Evolutionary conservation across 768 basidiomycete species (phyloP), one percentile per base, ranked within the genome.

Genomic region (Tylopilus cervinicoccineus): DNA sequence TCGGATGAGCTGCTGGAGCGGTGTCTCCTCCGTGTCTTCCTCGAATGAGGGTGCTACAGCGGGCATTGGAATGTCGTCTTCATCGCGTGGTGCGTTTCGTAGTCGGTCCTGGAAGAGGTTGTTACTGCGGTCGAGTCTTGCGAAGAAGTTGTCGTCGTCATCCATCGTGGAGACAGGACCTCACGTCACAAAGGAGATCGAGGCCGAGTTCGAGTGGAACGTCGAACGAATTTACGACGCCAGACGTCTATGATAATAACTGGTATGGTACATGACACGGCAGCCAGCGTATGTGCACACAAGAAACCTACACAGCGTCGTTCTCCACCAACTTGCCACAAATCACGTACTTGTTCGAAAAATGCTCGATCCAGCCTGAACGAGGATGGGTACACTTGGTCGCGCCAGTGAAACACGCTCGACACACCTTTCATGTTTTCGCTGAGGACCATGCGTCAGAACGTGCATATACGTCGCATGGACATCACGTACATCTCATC

Each of bases 321-420:
- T 88, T 90, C 70, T 93, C 87, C 44, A 93, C 87, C 22, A 97
- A 77, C 60, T 81, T 85, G 36, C 93, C 93, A 60, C 91, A 93
- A 41, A 92, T 68, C 61, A 92, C 90, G 64, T 96, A 95, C 65
- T 95, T 96, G 76, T 81, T 84, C 33, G 83, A 78, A 69, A 97
- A 96, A 65, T 95, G 93, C 20, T 93, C 89, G 52, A 92, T 86
- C 93, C 93, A 97, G 20, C 90, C 88, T 88, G 41, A 27, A 23
- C 41, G 7, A 44, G 0, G 46, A 46, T 46, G 44, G 44, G 56
- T 42, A 40, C 29, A 9, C 26, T 17, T 17, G 27, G 14, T 29
- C 23, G 1, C 17, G 19, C 39, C 28, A 23, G 32, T n/a, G n/a
- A n/a, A 27, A 22, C 40, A 17, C 19, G 7, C 12, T 17, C 13